Evolutionary conservation across 23 red algal species (phyloP).

Genomic region (Gracilaria caudata): DNA sequence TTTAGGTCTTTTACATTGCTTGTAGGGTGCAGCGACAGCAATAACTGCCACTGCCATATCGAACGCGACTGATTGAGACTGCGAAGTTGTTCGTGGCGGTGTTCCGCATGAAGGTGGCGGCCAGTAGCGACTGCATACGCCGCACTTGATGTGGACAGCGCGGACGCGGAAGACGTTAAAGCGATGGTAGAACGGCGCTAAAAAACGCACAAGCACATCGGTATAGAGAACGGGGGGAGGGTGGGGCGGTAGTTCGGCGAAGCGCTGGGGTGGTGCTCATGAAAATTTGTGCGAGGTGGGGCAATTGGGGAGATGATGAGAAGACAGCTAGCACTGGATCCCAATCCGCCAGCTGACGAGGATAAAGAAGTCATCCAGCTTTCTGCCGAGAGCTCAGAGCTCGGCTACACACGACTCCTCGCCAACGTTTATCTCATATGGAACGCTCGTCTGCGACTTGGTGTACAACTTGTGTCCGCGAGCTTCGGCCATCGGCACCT

Average conservation of each 20-base stretch:
- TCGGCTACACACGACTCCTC: too few species aligned
- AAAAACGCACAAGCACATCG: conserved; percentile 3
- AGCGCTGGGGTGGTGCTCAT: background rate
- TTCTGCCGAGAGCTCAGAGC: too few species aligned
- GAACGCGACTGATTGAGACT: conserved; percentile 51
- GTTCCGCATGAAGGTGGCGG: conserved; percentile 48
- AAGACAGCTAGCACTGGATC: too few species aligned
- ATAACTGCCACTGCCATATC: conserved; percentile 43
- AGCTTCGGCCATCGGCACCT: too few species aligned
- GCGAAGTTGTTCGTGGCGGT: conserved; percentile 67
- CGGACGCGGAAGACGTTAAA: conserved; percentile 53
- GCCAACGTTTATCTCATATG: too few species aligned
- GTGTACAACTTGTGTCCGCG: too few species aligned
- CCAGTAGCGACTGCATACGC: conserved; percentile 30
- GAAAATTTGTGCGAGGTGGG: too few species aligned
- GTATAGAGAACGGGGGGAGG: background rate
- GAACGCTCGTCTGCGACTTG: too few species aligned
- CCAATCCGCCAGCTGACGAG: too few species aligned
- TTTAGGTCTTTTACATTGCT: too few species aligned
- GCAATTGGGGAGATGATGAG: too few species aligned
- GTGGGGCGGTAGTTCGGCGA: background rate
- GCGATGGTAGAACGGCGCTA: conserved; percentile 57
- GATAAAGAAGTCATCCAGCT: too few species aligned
- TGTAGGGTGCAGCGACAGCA: conserved; percentile 48
- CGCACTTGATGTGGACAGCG: conserved; percentile 21